Conservation (phyloP, 1,139 yeast genomes). For the Debaryomyces psychrophilus region DNA sequence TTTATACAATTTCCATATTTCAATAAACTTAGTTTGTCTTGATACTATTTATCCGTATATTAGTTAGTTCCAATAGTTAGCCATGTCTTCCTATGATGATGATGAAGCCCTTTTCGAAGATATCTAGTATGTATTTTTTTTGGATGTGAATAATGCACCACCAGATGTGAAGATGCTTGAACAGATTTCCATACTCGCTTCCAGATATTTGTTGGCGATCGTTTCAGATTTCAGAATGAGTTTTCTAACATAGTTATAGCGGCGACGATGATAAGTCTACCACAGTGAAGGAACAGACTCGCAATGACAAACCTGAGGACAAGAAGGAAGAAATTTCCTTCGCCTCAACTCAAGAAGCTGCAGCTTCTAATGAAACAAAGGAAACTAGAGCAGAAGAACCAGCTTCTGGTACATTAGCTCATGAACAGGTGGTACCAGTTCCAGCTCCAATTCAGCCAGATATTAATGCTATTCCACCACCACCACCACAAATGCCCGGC, state of each 20-base stretch:
- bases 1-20: conserved; percentile 22
- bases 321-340: conserved; percentile 13
- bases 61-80: conserved; percentile 16
- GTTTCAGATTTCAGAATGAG: not conserved
- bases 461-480: conserved; percentile 13
- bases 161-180: not conserved
- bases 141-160: not conserved
- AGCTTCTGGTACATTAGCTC: conserved; percentile 4
- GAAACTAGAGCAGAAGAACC: conserved; percentile 10
- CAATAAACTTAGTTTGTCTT: conserved; percentile 22
- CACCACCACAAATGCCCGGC: conserved; percentile 2
- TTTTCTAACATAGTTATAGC: conserved; percentile 11
- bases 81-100: conserved; percentile 70
- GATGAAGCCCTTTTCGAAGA: conserved; percentile 86
- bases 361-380: conserved; percentile 11
- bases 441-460: conserved; percentile 10
- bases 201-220: too few relatives aligned
- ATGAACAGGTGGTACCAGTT: conserved; percentile 13
- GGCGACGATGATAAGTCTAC: conserved; percentile 15
- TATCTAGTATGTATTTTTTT: conserved; percentile 49
- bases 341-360: conserved; percentile 4
- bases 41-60: conserved; percentile 13
- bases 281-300: conserved; percentile 11
- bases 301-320: conserved; percentile 5
- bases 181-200: not conserved